Conservation (phyloP, 371 early-diverging fungal species). For the Mortierella sp. region DNA sequence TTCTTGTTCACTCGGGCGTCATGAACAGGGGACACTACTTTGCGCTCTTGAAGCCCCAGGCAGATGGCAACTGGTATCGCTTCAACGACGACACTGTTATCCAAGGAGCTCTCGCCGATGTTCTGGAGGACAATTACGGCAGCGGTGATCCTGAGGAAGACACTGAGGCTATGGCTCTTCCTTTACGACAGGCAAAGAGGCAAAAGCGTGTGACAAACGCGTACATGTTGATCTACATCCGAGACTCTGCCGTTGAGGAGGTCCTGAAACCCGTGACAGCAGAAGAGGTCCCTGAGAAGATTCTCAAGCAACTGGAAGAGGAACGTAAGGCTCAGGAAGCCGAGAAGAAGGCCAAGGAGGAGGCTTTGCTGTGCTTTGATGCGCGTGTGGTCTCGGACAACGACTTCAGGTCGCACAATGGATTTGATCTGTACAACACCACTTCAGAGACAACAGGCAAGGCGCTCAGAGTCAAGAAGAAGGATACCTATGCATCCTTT, state of each 20-base stretch:
- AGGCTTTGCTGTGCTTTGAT: conserved; percentile 38
- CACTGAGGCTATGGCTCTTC: conserved; percentile 38
- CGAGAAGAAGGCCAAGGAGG: conserved; percentile 44
- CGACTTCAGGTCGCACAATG: conserved; percentile 78
- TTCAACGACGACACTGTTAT: conserved; percentile 99
- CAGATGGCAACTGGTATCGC: conserved; percentile 89
- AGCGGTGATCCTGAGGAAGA: conserved; percentile 72
- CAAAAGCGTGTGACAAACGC: conserved; percentile 93
- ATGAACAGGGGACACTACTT: conserved; percentile 98
- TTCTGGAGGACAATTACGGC: conserved; percentile 97
- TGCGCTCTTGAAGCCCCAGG: conserved; percentile 88
- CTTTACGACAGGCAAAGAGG: conserved; percentile 45
- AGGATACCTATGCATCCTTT: conserved; percentile 68
- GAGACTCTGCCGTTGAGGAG: conserved; percentile 79
- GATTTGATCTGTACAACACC: conserved; percentile 84
- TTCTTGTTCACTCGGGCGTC: conserved; percentile 98
- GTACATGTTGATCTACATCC: conserved; percentile 97
- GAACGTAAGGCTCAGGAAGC: conserved; percentile 34
- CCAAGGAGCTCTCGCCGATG: conserved; percentile 89
- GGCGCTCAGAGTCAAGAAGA: conserved; percentile 68
- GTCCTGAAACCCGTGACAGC: conserved; percentile 79
- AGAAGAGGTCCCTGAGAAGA: conserved; percentile 86
- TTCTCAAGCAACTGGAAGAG: conserved; percentile 66
- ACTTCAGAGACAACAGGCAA: conserved; percentile 63
- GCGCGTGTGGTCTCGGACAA: conserved; percentile 60